Percentiles rank a stretch among this genome's conserved stretches.
These are phyloP conservation scores for Globisporangium nunn DNA, from an alignment of 352 stramenopile species.

Conservation along the genomic window DNA sequence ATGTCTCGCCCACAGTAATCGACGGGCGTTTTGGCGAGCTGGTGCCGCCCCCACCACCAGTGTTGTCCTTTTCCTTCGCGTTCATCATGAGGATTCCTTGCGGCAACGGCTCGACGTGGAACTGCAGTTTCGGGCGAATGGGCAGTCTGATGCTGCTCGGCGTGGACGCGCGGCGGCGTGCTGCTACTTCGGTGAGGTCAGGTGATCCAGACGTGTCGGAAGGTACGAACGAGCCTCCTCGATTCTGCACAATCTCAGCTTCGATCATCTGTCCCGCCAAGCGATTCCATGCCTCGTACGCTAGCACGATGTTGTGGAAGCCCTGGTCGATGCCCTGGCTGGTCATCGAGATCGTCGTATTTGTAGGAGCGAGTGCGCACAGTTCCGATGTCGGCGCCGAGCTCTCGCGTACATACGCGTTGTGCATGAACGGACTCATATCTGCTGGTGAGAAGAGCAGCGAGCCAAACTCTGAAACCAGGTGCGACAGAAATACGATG, in stretches of 20 bases:
- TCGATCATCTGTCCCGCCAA: slow-evolving; percentile 35
- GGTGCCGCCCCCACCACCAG: background rate
- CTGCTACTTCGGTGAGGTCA: background rate
- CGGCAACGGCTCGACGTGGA: slow-evolving; percentile 34
- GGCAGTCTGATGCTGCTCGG: background rate
- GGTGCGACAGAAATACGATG: slow-evolving; percentile 33
- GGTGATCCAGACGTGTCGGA: background rate
- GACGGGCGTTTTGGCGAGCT: slow-evolving; percentile 5
- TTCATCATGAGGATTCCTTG: slow-evolving; percentile 27
- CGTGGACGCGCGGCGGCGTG: background rate
- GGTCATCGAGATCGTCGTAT: background rate
- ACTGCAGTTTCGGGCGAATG: slow-evolving; percentile 29
- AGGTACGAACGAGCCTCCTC: slow-evolving; percentile 1
- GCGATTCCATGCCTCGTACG: slow-evolving; percentile 39
- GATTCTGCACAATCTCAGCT: slow-evolving; percentile 31
- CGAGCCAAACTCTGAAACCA: slow-evolving; percentile 40
- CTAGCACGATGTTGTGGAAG: slow-evolving; percentile 24
- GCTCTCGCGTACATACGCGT: slow-evolving; percentile 21
- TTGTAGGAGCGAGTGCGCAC: background rate
- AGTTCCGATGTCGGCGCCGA: background rate
- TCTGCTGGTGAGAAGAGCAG: slow-evolving; percentile 59
- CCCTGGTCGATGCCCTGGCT: slow-evolving; percentile 5
- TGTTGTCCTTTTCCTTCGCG: slow-evolving; percentile 3
- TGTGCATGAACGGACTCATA: slow-evolving; percentile 52
- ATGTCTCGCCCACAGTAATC: slow-evolving; percentile 28